phyloP scores from a whole-genome alignment of 2,329 filamentous ascomycete genomes.

The Penicillium sclerotiorum region DNA sequence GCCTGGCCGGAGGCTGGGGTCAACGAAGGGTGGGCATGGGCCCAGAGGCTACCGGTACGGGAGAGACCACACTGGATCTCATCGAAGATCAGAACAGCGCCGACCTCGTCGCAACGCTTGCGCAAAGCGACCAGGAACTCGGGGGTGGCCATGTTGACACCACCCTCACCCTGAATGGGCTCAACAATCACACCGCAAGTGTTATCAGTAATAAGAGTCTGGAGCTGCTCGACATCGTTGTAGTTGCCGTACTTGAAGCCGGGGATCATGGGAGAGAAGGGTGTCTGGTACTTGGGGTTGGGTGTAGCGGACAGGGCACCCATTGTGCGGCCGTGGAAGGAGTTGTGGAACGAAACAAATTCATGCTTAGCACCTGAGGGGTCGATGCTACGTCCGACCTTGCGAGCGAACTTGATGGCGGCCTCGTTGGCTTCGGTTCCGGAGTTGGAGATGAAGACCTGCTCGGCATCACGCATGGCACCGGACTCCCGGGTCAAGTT shows the following conservation, averaged over 20 bases:
- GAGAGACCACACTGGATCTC: slow-evolving; percentile 95
- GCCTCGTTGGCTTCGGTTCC: slow-evolving; percentile 97
- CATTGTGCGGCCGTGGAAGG: slow-evolving; percentile 97
- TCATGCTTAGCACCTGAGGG: slow-evolving; percentile 75
- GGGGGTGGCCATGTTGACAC: slow-evolving; percentile 78
- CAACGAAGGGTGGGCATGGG: slow-evolving; percentile 72
- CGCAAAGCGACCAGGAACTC: slow-evolving; percentile 86
- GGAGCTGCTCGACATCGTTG: slow-evolving; percentile 76
- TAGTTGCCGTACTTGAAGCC: slow-evolving; percentile 85
- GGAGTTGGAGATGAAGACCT: slow-evolving; percentile 94
- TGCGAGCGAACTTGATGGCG: slow-evolving; percentile 94
- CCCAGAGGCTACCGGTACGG: slow-evolving; percentile 88
- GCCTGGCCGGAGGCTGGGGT: slow-evolving; percentile 51
- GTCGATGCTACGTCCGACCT: slow-evolving; percentile 77
- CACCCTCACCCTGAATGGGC: slow-evolving; percentile 96
- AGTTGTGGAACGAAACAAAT: slow-evolving; percentile 85
- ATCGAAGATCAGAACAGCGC: slow-evolving; percentile 88
- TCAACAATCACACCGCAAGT: slow-evolving; percentile 96
- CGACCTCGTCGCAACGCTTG: slow-evolving; percentile 79
- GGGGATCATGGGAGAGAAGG: slow-evolving; percentile 93
- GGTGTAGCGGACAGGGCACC: slow-evolving; percentile 92
- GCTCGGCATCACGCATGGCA: slow-evolving; percentile 76
- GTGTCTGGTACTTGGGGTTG: slow-evolving; percentile 95
- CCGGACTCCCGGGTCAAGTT: slow-evolving; percentile 77
- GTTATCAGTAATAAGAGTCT: slow-evolving; percentile 74